phyloP scores from a whole-genome alignment of 2,329 filamentous ascomycete genomes.

The Pezicula rhizophila region DNA sequence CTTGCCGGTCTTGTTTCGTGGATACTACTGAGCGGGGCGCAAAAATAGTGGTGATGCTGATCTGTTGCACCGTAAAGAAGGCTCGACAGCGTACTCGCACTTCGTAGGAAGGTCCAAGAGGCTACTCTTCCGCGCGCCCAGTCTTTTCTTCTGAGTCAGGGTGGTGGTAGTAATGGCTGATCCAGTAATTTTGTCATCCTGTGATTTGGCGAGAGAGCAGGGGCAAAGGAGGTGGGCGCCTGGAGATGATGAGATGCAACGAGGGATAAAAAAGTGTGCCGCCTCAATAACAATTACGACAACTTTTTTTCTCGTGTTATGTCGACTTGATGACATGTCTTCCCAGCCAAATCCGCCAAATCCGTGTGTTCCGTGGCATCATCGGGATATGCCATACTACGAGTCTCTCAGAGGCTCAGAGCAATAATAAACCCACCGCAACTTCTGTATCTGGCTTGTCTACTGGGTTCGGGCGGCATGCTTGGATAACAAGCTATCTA shows the following conservation, averaged over 20 bases:
- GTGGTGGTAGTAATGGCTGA: neutral
- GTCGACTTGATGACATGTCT: too few relatives aligned
- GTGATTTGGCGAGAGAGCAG: conserved; percentile 2
- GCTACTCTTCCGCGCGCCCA: too few relatives aligned
- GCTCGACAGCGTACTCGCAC: neutral
- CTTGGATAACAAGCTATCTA: too few relatives aligned
- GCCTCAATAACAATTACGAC: neutral
- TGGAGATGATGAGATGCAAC: neutral
- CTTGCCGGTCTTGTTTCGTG: conserved; percentile 12
- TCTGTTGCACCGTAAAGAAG: neutral
- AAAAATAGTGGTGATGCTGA: conserved; percentile 7
- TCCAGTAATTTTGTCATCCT: conserved; percentile 2
- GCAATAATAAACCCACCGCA: neutral
- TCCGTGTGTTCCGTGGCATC: neutral
- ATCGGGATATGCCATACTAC: neutral
- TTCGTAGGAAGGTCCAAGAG: too few relatives aligned
- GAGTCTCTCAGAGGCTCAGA: neutral
- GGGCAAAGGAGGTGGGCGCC: neutral
- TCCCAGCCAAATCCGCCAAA: neutral
- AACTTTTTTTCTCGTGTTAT: neutral
- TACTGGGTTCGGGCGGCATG: neutral
- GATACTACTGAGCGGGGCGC: conserved; percentile 6
- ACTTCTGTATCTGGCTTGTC: neutral
- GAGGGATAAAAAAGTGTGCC: neutral
- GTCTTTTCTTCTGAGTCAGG: conserved; percentile 9